Base-by-base conservation (phyloP, 768 basidiomycete species). In the Rhodotorula babjevae region DNA sequence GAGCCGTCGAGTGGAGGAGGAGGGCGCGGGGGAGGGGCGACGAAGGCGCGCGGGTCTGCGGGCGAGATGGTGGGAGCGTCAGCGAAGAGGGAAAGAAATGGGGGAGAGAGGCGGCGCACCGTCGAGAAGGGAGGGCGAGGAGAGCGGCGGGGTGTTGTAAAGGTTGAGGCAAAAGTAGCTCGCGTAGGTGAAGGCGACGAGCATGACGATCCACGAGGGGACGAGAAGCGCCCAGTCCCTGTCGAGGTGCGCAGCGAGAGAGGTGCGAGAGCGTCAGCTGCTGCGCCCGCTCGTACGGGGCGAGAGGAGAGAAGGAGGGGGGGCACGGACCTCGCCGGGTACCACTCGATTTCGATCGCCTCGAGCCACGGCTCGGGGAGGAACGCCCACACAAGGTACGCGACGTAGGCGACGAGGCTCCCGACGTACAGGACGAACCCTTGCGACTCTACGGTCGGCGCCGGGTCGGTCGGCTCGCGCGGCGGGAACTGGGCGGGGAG, bases 211-310 rank as follows among this genome's bases (percentile, higher is more conserved):
- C 83, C 89, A 93, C 6, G 91, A 86, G 33, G 92, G 92, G 19
- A 93, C 77, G 23, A 93, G 85, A 31, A 94, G 77, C 29, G 91
- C 86, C 92, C 92, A 94, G 83, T 94, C 92, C 29, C 92, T 93
- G 73, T 23, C 19, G 9, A 23, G 8, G 21, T 18, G 18, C 47
- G 47, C 47, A 18, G 47, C 47, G 47, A 12, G 21, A 49, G 47
- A 49, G 47, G 47, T n/a, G 47, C 1, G 31, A 16, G 31, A 25
- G 4, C 14, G 31, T 18, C 19, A 40, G 21, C 27, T 0, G 61
- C 29, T 36, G 5, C 36, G 36, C 9, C 36, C 36, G 4, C 36
- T 36, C 9, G 36, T 5, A 9, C 36, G 36, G 9, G 36, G 64
- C 33, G 40, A 40, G 50, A 29, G 9, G 44, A 18, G 18, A 46